Percentiles rank a stretch among this genome's conserved stretches.
These are phyloP conservation scores for Auricularia sp. DNA, from an alignment of 768 basidiomycete species.

Conservation along the genomic window DNA sequence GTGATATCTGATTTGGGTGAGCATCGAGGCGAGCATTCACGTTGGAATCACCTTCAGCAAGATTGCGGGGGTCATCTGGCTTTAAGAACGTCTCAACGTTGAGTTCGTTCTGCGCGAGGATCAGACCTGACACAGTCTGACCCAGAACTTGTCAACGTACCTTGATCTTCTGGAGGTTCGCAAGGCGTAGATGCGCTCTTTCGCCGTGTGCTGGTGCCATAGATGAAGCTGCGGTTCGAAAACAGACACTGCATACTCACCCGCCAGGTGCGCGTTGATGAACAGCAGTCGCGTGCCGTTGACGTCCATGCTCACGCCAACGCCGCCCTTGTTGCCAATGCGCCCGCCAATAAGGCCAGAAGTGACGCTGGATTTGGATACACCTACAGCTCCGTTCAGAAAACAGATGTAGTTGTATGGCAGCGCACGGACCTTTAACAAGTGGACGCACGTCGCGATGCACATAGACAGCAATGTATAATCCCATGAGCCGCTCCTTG, in stretches of 20 bases:
- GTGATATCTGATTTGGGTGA: constrained; percentile 49
- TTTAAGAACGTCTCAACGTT: constrained; percentile 68
- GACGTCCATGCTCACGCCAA: constrained; percentile 81
- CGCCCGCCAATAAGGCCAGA: constrained; percentile 85
- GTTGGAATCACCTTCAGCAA: constrained; percentile 52
- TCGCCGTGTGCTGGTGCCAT: constrained; percentile 56
- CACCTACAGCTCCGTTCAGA: constrained; percentile 31
- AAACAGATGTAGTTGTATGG: not conserved
- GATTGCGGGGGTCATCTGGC: constrained; percentile 49
- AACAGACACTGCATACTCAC: constrained; percentile 25
- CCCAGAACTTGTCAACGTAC: constrained; percentile 22
- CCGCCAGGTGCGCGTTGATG: constrained; percentile 85
- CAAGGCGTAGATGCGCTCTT: constrained; percentile 65
- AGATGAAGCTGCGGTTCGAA: not conserved
- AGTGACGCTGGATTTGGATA: constrained; percentile 74
- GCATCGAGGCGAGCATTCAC: constrained; percentile 4
- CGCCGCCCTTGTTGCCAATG: constrained; percentile 87
- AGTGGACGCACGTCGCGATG: constrained; percentile 59
- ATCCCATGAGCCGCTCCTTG: constrained; percentile 88
- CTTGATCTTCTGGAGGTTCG: constrained; percentile 86
- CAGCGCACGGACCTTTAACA: constrained; percentile 39
- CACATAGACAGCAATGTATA: constrained; percentile 69
- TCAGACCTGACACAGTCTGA: constrained; percentile 3
- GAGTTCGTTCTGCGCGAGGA: constrained; percentile 49
- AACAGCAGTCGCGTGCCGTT: constrained; percentile 79